Percentiles rank a stretch among this genome's conserved stretches.
These are phyloP conservation scores for Pseudozyma sp. DNA, from an alignment of 1,284 basidiomycete genomes.

Conservation along the genomic window DNA sequence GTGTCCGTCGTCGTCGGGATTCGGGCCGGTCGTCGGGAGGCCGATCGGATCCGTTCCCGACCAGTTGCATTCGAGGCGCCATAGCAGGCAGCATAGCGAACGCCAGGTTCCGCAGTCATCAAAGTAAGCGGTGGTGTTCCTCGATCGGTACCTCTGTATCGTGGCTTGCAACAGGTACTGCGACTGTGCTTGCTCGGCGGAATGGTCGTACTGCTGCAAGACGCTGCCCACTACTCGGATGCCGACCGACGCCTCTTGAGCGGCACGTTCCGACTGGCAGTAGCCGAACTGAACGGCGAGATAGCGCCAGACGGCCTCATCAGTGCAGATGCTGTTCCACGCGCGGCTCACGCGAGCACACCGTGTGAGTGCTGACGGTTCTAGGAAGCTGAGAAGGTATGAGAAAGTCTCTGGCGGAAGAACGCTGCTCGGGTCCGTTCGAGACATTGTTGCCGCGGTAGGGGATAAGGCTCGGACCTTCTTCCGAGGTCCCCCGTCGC, in stretches of 20 bases:
- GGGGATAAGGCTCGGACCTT: conserved; percentile 9
- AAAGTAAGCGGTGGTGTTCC: conserved; percentile 34
- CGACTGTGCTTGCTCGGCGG: not conserved
- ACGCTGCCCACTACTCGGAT: conserved; percentile 24
- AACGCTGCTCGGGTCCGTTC: conserved; percentile 13
- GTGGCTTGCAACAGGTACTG: conserved; percentile 23
- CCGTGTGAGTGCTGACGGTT: conserved; percentile 29
- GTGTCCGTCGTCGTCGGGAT: not conserved
- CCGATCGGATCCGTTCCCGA: conserved; percentile 3
- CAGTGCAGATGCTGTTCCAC: conserved; percentile 27
- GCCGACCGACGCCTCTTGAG: conserved; percentile 13
- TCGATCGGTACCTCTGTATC: conserved; percentile 23
- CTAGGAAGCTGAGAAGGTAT: conserved; percentile 37
- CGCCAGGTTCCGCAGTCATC: conserved; percentile 30
- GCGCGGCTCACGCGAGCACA: conserved; percentile 30
- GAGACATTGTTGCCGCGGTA: not conserved
- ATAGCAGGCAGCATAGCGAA: conserved; percentile 33
- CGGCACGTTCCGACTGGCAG: conserved; percentile 14
- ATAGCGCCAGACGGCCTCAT: conserved; percentile 27
- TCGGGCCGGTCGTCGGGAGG: not conserved
- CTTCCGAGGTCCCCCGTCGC: conserved; percentile 11
- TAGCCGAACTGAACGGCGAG: conserved; percentile 27
- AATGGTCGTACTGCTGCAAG: conserved; percentile 10
- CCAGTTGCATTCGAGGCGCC: conserved; percentile 43
- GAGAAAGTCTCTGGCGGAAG: conserved; percentile 45